Evolutionary conservation across 2,329 filamentous ascomycete species (phyloP).

Genomic region (Amauroascus verrucosus): DNA sequence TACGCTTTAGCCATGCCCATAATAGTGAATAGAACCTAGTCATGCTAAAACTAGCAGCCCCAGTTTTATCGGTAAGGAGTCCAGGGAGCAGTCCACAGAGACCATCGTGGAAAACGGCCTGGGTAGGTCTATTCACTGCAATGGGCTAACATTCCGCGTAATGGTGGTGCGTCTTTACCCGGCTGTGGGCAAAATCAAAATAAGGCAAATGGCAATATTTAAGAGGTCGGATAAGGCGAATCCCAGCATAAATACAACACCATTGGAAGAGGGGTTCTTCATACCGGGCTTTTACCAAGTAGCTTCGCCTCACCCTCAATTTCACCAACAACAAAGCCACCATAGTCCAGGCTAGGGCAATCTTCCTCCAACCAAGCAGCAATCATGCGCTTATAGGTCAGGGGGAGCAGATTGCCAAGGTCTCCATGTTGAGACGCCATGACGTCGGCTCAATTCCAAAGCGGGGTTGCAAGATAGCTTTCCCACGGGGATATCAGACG

Average conservation of each 20-base stretch:
- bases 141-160: background rate
- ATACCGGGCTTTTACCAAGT: constrained; percentile 48
- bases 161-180: background rate
- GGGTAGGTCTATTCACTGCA: background rate
- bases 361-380: constrained; percentile 88
- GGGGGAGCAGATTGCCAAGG: constrained; percentile 65
- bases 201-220: background rate
- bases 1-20: background rate
- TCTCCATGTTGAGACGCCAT: constrained; percentile 51
- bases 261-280: constrained; percentile 9
- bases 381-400: constrained; percentile 71
- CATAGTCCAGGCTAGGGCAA: constrained; percentile 92
- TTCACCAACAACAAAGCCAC: constrained; percentile 83
- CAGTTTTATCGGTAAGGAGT: too few species aligned
- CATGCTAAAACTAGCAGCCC: background rate
- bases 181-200: background rate
- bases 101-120: too few species aligned
- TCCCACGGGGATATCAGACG: too few species aligned
- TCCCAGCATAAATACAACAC: background rate
- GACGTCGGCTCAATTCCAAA: background rate
- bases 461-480: background rate
- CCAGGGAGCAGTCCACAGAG: too few species aligned
- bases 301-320: constrained; percentile 37
- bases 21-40: background rate
- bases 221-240: background rate